Evolutionary conservation across 306 rosid species (phyloP).

Genomic region (Mimosa bimucronata): DNA sequence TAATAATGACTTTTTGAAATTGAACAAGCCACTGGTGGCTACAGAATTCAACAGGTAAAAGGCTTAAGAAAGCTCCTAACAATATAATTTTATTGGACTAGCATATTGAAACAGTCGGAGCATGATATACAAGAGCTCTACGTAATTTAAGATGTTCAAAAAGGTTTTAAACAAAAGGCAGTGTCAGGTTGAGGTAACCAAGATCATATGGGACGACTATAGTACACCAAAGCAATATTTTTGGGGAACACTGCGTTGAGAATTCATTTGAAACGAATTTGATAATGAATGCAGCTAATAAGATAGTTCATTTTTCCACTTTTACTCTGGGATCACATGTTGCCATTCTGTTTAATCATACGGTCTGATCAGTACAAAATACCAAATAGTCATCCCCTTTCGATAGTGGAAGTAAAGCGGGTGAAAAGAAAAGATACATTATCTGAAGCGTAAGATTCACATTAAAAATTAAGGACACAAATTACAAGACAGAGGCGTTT

Average conservation of each 20-base stretch:
- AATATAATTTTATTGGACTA: background rate
- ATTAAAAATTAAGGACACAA: background rate
- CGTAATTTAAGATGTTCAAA: background rate
- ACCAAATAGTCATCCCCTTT: slow-evolving; percentile 12
- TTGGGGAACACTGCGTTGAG: background rate
- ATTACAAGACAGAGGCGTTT: background rate
- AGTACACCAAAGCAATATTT: slow-evolving; percentile 15
- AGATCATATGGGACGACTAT: background rate
- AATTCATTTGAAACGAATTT: background rate
- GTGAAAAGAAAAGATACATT: background rate
- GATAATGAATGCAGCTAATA: slow-evolving; percentile 5
- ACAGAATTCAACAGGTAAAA: slow-evolving; percentile 15
- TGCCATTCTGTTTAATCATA: slow-evolving; percentile 13
- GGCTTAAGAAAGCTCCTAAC: background rate
- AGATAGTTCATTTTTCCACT: background rate
- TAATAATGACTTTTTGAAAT: background rate
- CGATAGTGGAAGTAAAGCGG: background rate
- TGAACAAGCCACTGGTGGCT: background rate
- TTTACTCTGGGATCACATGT: background rate
- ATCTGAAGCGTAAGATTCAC: background rate
- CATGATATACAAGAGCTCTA: background rate
- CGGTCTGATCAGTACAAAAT: background rate
- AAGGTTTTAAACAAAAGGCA: background rate
- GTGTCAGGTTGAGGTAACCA: slow-evolving; percentile 13
- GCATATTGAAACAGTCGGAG: background rate